Evolutionary conservation across 148 eudicot genomes (phyloP), one percentile per base, ranked within the genome.

Genomic region (Camellia lanceoleosa): DNA sequence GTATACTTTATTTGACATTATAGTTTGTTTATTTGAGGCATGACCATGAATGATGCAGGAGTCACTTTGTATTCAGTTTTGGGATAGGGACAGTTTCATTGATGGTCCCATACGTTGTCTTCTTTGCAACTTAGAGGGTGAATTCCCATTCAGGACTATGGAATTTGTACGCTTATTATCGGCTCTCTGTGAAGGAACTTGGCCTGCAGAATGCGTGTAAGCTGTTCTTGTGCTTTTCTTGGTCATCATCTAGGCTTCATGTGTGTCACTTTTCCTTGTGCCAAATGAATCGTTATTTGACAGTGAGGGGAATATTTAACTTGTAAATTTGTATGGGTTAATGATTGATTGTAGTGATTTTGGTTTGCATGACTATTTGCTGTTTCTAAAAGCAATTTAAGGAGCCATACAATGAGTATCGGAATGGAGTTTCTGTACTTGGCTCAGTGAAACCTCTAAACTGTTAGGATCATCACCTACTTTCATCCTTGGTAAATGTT

Each of bases 191-290:
- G 98, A 92, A 84, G 99, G 99, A 80, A 74, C 84, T 68, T 96
- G 99, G 99, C 98, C 99, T 79, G 93, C 99, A 1, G 95, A 96
- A 86, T 96, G 99, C 84, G 97, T 90, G 98, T 96, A 87, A 91
- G 99, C 91, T 68, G 38, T 75, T 52, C 41, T 47, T 78, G 16
- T 12, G n/a, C 10, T 56, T 60, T n/a, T 68, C 9, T 70, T 66
- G 62, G 46, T 20, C 71, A 61, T 44, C 52, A 20, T 78, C 23
- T 76, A 5, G 44, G 66, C 58, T 81, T 74, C 56, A 74, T 64
- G 13, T 64, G 63, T 44, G 66, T 12, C 47, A n/a, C 42, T 60
- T 63, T 47, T 47, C 60, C 30, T 64, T 15, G 79, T 76, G 70
- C 71, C n/a, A 64, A 20, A 65, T 49, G 14, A 77, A 38, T 11